These are phyloP conservation scores for Haematococcus sp. DNA, from an alignment of 139 green algal species.

Conservation along the genomic window DNA sequence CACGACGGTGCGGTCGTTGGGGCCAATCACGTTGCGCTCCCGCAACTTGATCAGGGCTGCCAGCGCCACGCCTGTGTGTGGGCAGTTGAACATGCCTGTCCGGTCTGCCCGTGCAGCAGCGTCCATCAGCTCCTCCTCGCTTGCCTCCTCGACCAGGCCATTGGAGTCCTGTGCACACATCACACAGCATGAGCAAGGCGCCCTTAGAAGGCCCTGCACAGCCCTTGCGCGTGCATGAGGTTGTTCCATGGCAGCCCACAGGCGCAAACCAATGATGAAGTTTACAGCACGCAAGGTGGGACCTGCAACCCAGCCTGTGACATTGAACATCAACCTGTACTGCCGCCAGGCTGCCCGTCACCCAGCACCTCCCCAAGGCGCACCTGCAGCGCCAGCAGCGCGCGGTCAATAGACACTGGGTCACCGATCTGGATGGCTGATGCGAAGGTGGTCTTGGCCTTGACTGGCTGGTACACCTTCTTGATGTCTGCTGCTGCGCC, in stretches of 20 bases:
- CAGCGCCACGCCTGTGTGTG: slow-evolving; percentile 92
- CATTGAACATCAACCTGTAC: too few species aligned
- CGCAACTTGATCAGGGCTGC: slow-evolving; percentile 89
- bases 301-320: too few species aligned
- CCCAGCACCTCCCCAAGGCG: too few species aligned
- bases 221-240: too few species aligned
- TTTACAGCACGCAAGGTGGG: too few species aligned
- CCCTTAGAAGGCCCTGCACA: too few species aligned
- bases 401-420: slow-evolving; percentile 96
- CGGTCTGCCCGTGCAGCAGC: slow-evolving; percentile 91
- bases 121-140: slow-evolving; percentile 99
- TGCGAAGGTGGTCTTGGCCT: slow-evolving; percentile 95
- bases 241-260: too few species aligned
- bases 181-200: too few species aligned
- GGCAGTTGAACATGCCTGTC: slow-evolving; percentile 96
- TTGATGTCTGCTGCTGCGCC: too few species aligned
- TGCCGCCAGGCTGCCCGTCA: too few species aligned
- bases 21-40: slow-evolving; percentile 70
- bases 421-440: slow-evolving; percentile 98
- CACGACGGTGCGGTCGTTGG: slow-evolving; percentile 90
- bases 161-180: slow-evolving; percentile 68
- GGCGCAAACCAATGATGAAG: too few species aligned
- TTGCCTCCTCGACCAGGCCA: slow-evolving; percentile 97
- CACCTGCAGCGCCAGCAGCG: slow-evolving; percentile 88
- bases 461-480: slow-evolving; percentile 79